Conservation (phyloP, 306 rosid genomes). For the Astragalus membranaceus region DNA sequence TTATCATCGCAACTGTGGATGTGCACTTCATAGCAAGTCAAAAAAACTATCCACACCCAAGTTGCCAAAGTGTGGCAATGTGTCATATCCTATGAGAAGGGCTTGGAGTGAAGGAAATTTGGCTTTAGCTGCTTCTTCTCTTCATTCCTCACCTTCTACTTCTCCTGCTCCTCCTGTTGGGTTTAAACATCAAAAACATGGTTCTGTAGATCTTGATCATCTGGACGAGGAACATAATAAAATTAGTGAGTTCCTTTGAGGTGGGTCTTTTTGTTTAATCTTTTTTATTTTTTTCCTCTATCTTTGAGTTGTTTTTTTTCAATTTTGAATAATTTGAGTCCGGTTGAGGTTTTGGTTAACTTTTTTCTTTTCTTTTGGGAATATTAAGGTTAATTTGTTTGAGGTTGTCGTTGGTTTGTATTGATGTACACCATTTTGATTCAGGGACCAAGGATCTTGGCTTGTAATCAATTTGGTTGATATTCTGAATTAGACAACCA, state of each 20-base stretch:
- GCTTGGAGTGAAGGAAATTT: slow-evolving; percentile 64
- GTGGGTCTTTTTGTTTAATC: not conserved
- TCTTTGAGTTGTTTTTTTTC: too few species aligned
- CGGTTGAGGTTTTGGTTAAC: not conserved
- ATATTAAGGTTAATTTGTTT: not conserved
- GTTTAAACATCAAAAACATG: not conserved
- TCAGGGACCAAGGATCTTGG: not conserved
- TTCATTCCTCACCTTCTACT: slow-evolving; percentile 25
- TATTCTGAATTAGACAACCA: not conserved
- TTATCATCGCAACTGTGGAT: slow-evolving; percentile 43
- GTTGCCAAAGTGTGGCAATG: not conserved
- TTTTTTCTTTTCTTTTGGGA: not conserved
- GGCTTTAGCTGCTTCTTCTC: slow-evolving; percentile 18
- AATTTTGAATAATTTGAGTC: slow-evolving; percentile 18
- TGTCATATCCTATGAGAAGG: slow-evolving; percentile 52
- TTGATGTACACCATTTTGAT: not conserved
- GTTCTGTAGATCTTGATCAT: slow-evolving; percentile 10
- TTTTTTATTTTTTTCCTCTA: not conserved
- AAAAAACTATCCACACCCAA: not conserved
- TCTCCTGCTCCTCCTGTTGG: slow-evolving; percentile 3
- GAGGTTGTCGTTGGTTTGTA: not conserved
- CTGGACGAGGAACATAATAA: not conserved
- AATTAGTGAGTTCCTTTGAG: slow-evolving; percentile 17
- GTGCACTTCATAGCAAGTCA: slow-evolving; percentile 30
- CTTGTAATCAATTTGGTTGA: not conserved